These are phyloP conservation scores for Solanum paucissectum DNA, from an alignment of 257 asterid genomes.

Conservation along the genomic window DNA sequence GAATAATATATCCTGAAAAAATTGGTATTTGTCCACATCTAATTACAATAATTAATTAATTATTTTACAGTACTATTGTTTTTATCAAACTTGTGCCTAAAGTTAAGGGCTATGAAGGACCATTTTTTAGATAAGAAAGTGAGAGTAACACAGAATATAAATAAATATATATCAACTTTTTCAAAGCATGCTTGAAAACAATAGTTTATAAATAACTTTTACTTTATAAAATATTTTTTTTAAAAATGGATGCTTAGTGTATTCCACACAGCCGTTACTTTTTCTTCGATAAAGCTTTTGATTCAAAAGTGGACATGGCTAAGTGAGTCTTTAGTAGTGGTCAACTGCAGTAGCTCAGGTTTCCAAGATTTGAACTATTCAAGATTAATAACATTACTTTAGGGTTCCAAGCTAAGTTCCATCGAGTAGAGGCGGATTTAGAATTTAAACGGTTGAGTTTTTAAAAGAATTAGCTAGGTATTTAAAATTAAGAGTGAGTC, in stretches of 20 bases:
- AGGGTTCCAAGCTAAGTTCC: neutral
- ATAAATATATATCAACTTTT: neutral
- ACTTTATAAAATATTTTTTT: neutral
- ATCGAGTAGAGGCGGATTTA: neutral
- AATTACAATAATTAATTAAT: neutral
- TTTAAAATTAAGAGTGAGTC: no score
- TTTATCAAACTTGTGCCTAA: constrained; percentile 1
- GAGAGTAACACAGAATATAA: neutral
- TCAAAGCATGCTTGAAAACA: neutral
- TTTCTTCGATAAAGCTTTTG: neutral
- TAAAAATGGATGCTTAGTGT: neutral
- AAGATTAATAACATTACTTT: neutral
- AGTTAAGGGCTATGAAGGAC: neutral
- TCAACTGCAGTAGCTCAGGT: neutral
- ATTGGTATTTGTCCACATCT: neutral
- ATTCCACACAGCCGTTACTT: neutral
- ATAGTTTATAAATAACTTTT: neutral
- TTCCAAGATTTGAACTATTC: neutral
- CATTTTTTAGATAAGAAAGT: neutral
- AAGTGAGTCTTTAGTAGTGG: neutral
- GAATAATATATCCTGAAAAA: neutral
- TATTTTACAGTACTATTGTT: neutral
- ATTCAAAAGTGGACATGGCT: neutral
- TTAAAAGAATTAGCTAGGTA: no score
- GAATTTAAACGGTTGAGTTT: no score